A percentile compares a stretch with the other conserved stretches of the same genome.
These are phyloP conservation scores for Tetragonia tetragonoides DNA, from an alignment of 148 eudicot species.

Conservation along the genomic window DNA sequence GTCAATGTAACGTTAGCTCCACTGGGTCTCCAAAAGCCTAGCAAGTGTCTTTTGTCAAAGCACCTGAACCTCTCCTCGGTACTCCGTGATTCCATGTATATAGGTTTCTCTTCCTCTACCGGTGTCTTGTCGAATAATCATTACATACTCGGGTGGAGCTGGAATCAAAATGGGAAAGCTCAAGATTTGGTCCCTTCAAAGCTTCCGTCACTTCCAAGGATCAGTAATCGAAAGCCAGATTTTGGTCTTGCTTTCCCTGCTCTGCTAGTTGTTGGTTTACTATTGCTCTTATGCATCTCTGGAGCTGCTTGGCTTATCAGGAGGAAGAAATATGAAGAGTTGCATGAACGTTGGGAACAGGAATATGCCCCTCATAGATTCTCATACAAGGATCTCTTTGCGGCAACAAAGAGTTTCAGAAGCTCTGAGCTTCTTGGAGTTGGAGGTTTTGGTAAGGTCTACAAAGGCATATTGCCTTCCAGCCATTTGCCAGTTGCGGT, in stretches of 20 bases:
- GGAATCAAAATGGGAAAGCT: slow-evolving; percentile 35
- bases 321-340: slow-evolving; percentile 25
- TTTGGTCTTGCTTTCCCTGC: slow-evolving; percentile 7
- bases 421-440: slow-evolving; percentile 20
- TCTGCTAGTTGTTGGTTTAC: slow-evolving; percentile 9
- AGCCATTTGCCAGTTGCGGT: slow-evolving; percentile 36
- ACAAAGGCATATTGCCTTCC: slow-evolving; percentile 39
- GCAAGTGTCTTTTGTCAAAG: slow-evolving; percentile 27
- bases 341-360: slow-evolving; percentile 26
- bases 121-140: slow-evolving; percentile 30
- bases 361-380: slow-evolving; percentile 37
- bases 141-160: slow-evolving; percentile 53
- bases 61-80: slow-evolving; percentile 33
- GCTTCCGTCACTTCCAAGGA: slow-evolving; percentile 29
- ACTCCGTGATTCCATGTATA: slow-evolving; percentile 28
- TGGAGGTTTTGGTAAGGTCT: slow-evolving; percentile 58
- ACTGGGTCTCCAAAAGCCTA: slow-evolving; percentile 31
- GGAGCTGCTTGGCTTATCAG: slow-evolving; percentile 10
- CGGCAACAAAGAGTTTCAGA: slow-evolving; percentile 31
- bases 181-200: slow-evolving; percentile 29
- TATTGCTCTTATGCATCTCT: slow-evolving; percentile 6
- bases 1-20: slow-evolving; percentile 39
- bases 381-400: slow-evolving; percentile 25
- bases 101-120: slow-evolving; percentile 44
- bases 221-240: slow-evolving; percentile 12